These are phyloP conservation scores for Yamadazyma trypodendri DNA, from an alignment of 1,139 yeast species.

Conservation along the genomic window DNA sequence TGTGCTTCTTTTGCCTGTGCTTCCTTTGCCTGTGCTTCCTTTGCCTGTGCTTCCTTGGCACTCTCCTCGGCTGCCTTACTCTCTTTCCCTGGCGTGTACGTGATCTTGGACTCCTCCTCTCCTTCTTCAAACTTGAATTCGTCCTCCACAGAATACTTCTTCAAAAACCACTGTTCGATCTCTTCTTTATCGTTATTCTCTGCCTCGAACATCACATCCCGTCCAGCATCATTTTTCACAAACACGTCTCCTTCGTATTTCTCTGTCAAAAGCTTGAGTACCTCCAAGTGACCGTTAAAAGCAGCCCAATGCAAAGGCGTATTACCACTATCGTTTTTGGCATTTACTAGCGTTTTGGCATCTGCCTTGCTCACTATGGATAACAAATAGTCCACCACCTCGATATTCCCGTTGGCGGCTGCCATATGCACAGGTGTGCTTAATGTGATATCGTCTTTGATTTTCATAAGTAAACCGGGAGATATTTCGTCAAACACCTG, in stretches of 20 bases:
- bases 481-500: conserved; percentile 66
- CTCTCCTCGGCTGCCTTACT: conserved; percentile 46
- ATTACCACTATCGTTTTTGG: conserved; percentile 77
- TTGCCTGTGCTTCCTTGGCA: conserved; percentile 30
- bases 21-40: no score
- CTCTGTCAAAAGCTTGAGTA: conserved; percentile 70
- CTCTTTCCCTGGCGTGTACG: conserved; percentile 49
- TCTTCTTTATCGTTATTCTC: conserved; percentile 68
- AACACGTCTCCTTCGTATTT: conserved; percentile 80
- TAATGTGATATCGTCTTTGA: conserved; percentile 61
- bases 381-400: conserved; percentile 60
- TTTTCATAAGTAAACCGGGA: conserved; percentile 46
- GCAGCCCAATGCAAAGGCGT: conserved; percentile 97
- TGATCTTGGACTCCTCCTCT: conserved; percentile 46
- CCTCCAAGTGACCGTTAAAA: conserved; percentile 74
- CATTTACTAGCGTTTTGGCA: conserved; percentile 48
- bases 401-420: conserved; percentile 88
- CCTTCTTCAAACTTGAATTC: conserved; percentile 41
- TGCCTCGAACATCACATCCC: conserved; percentile 87
- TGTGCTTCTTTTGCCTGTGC: no score
- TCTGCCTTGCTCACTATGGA: conserved; percentile 46
- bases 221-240: conserved; percentile 67
- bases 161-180: conserved; percentile 70
- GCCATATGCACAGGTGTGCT: conserved; percentile 92
- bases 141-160: conserved; percentile 71